Evolutionary conservation across 2,329 filamentous ascomycete species (phyloP).

Genomic region (Emergomyces pasteurianus): DNA sequence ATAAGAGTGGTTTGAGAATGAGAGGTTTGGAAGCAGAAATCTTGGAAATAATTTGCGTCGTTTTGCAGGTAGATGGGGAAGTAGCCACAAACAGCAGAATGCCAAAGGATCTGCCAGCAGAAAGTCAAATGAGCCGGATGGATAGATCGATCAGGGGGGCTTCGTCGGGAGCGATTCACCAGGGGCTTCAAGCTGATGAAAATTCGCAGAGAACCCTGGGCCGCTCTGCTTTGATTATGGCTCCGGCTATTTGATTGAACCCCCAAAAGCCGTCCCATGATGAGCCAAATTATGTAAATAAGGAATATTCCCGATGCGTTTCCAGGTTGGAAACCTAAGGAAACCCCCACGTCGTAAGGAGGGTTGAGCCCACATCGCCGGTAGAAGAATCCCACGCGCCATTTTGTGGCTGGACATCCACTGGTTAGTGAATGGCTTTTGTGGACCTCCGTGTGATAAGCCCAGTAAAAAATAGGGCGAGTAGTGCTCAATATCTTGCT

Average conservation of each 20-base stretch:
- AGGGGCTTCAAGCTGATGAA: background rate
- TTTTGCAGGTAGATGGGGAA: background rate
- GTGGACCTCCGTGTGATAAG: background rate
- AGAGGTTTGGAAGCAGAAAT: background rate
- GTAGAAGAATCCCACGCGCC: background rate
- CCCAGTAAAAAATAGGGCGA: background rate
- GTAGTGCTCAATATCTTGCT: background rate
- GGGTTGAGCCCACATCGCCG: background rate
- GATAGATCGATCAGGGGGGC: background rate
- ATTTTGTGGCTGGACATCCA: background rate
- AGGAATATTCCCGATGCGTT: background rate
- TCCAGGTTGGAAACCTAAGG: background rate
- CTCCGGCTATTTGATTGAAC: background rate
- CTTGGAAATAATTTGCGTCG: background rate
- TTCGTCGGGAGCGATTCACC: background rate
- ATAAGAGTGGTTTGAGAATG: no score
- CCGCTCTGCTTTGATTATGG: background rate
- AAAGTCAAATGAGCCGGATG: background rate
- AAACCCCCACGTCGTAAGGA: background rate
- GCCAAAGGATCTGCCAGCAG: background rate
- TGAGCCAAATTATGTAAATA: constrained; percentile 1
- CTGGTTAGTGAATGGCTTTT: background rate
- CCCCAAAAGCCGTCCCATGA: background rate
- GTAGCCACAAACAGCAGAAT: background rate
- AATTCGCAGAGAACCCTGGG: background rate